Percentiles rank a stretch among this genome's conserved stretches.
Conservation (phyloP, 2,329 filamentous ascomycete species). For the Microdochium nivale region DNA sequence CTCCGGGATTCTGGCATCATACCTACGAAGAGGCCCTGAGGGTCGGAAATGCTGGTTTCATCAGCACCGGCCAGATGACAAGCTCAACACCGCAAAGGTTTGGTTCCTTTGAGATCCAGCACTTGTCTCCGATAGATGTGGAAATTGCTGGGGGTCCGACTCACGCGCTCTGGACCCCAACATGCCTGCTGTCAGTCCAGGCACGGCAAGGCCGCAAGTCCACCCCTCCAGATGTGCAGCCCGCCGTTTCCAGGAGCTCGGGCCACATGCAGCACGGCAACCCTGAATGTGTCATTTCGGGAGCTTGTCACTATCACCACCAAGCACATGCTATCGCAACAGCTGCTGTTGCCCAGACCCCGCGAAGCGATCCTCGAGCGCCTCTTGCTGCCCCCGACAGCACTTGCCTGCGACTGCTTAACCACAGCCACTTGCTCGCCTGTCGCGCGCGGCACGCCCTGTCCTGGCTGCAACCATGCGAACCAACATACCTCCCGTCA, state of each 20-base stretch:
- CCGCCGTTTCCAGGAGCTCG: background rate
- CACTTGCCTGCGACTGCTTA: background rate
- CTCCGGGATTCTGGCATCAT: too few species aligned
- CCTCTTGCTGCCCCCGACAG: background rate
- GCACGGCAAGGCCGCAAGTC: too few species aligned
- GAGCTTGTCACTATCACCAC: background rate
- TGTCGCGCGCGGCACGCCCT: background rate
- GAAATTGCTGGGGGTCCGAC: too few species aligned
- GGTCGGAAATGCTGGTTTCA: too few species aligned
- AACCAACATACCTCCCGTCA: constrained; percentile 88
- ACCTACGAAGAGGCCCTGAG: too few species aligned
- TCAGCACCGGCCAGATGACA: too few species aligned
- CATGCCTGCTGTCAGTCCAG: too few species aligned
- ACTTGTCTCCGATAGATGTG: too few species aligned
- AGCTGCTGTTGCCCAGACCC: background rate
- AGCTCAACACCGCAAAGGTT: too few species aligned
- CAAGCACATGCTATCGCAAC: background rate
- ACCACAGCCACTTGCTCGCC: background rate
- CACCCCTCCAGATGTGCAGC: background rate
- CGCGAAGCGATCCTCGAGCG: background rate
- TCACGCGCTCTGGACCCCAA: too few species aligned
- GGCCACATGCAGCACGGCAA: background rate
- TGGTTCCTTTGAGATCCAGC: too few species aligned
- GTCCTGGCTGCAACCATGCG: constrained; percentile 57
- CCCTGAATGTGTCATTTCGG: background rate